phyloP scores from a whole-genome alignment of 805 yeast species.

The Metschnikowia koreensis region DNA sequence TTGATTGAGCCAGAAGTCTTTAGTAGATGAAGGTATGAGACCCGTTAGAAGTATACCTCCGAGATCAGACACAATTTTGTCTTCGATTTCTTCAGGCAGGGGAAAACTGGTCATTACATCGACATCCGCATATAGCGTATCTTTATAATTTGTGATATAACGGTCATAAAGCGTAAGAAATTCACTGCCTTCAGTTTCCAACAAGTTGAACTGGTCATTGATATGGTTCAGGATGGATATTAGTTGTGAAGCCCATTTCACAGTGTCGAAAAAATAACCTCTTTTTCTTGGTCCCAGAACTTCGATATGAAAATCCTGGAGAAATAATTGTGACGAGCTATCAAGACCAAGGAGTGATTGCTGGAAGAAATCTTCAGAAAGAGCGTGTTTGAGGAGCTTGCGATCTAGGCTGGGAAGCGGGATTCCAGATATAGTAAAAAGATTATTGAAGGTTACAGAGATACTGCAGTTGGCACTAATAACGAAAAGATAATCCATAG shows the following conservation, averaged over 20 bases:
- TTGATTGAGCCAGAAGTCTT: constrained; percentile 61
- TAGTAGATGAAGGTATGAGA: constrained; percentile 45
- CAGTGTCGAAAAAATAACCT: constrained; percentile 21
- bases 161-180: constrained; percentile 31
- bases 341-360: constrained; percentile 27
- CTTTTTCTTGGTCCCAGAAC: constrained; percentile 5
- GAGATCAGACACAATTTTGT: constrained; percentile 24
- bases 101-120: constrained; percentile 31
- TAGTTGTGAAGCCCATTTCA: constrained; percentile 26
- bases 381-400: constrained; percentile 20
- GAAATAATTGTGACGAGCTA: constrained; percentile 7
- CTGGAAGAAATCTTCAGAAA: constrained; percentile 23
- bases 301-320: constrained; percentile 18
- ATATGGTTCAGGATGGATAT: constrained; percentile 26
- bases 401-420: constrained; percentile 17
- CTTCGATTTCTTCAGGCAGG: constrained; percentile 15
- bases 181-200: constrained; percentile 24
- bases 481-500: constrained; percentile 26
- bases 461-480: constrained; percentile 21
- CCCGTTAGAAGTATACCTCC: constrained; percentile 55
- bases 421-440: constrained; percentile 29
- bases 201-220: constrained; percentile 19
- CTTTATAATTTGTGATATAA: constrained; percentile 32
- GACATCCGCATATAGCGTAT: constrained; percentile 20
- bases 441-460: constrained; percentile 33